Base-by-base conservation (phyloP, 306 rosid genomes). In the Pueraria montana region DNA sequence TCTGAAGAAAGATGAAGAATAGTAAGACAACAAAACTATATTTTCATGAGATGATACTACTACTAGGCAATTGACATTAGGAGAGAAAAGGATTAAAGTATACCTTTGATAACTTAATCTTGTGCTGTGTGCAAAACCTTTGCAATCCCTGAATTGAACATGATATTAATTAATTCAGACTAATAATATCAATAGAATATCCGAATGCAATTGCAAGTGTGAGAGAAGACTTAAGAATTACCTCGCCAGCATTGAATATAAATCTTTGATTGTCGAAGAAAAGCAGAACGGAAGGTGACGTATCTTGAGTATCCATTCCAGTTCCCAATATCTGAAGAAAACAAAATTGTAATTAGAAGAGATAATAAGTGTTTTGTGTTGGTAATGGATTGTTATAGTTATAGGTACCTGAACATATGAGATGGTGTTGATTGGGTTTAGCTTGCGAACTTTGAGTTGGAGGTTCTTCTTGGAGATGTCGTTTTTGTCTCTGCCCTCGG, bases 191-290 rank as follows among this genome's bases (percentile, higher is more conserved):
- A 26, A 16, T 8, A 67, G 16, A 52, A 53, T 4, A 16, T 62
- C 38, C 26, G 17, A 56, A 85, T 8, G 11, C 36, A 79, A 74
- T 3, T 42, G 7, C 2, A 14, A 46, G 5, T 0, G 23, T 80
- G 53, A 45, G 58, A 23, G 20, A 49, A 50, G 9, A 18, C 0
- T 5, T 52, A 17, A 58, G 20, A 24, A 62, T 65, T 53, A 92
- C 98, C 94, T 96, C 99, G 34, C 98, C 99, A 48, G 96, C 97
- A 87, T 95, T 92, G 74, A 93, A 95, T 46, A 95, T 95, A 74
- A 95, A 91, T 69, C 96, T 91, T 45, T 92, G 94, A 48, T 88
- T 93, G 86, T 95, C 99, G 63, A 95, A 95, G 90, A 95, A 95
- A 69, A 95, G 98, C 40, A 92, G 72, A 53, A 95, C 93, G 0